A percentile compares a stretch with the other conserved stretches of the same genome.
Evolutionary conservation across 805 yeast species (phyloP).

Genomic region (Saccharomycopsis fodiens): DNA sequence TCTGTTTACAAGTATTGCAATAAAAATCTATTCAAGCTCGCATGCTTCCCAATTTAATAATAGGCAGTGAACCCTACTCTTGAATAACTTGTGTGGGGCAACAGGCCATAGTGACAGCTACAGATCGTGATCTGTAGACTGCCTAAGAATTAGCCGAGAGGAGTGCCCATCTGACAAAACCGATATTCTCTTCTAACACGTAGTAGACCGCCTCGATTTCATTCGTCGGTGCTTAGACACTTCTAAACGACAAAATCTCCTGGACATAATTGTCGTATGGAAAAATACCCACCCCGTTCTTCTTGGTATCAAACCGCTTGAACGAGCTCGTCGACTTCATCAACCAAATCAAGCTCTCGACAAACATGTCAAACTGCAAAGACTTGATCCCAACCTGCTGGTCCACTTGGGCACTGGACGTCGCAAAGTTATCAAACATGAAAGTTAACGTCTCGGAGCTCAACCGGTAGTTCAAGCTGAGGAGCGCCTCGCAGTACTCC

Average conservation of each 20-base stretch:
- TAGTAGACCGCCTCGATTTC: too few relatives aligned
- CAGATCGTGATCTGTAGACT: too few relatives aligned
- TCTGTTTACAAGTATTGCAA: too few relatives aligned
- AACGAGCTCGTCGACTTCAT: slow-evolving; percentile 71
- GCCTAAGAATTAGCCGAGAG: too few relatives aligned
- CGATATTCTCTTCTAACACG: too few relatives aligned
- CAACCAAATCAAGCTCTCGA: slow-evolving; percentile 72
- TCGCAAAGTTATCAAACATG: slow-evolving; percentile 44
- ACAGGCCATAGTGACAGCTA: too few relatives aligned
- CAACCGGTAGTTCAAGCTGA: slow-evolving; percentile 58
- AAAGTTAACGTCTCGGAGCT: slow-evolving; percentile 51
- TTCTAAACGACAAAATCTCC: slow-evolving; percentile 32
- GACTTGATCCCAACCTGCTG: slow-evolving; percentile 25
- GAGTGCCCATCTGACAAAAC: too few relatives aligned
- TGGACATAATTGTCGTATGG: slow-evolving; percentile 60
- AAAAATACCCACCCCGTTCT: slow-evolving; percentile 64
- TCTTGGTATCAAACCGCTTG: slow-evolving; percentile 68
- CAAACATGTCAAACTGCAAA: slow-evolving; percentile 70
- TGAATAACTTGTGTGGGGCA: too few relatives aligned
- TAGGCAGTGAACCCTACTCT: too few relatives aligned
- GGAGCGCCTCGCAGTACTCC: slow-evolving; percentile 54
- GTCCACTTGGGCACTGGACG: slow-evolving; percentile 19
- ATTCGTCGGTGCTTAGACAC: too few relatives aligned
- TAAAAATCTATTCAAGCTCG: too few relatives aligned
- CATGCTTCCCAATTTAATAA: too few relatives aligned